Conservation (phyloP, 2,329 filamentous ascomycete genomes). For the Clarireedia hainanense region DNA sequence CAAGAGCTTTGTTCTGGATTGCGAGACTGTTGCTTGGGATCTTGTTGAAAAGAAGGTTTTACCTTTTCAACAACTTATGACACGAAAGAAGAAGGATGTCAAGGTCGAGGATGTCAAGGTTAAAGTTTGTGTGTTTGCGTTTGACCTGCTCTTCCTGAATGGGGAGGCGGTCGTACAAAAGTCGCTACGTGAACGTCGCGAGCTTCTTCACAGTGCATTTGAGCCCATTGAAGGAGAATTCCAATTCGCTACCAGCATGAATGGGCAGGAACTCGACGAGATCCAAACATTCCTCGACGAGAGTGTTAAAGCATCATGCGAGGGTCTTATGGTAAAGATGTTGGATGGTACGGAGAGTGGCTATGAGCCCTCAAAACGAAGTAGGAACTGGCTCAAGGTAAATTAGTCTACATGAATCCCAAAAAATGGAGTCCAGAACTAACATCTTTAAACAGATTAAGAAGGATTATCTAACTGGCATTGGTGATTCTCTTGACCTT, state of each 20-base stretch:
- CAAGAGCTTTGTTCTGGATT: conserved; percentile 95
- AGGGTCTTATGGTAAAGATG: conserved; percentile 99
- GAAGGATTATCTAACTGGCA: conserved; percentile 91
- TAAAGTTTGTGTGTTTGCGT: conserved; percentile 95
- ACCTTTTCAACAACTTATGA: conserved; percentile 98
- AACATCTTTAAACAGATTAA: conserved; percentile 59
- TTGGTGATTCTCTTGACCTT: conserved; percentile 92
- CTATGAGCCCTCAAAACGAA: conserved; percentile 93
- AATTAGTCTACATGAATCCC: conserved; percentile 11
- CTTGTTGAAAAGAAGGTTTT: conserved; percentile 89
- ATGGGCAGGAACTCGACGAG: conserved; percentile 84
- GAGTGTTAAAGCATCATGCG: conserved; percentile 89
- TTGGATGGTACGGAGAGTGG: conserved; percentile 84
- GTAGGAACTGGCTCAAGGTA: conserved; percentile 97
- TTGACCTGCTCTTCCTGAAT: conserved; percentile 89
- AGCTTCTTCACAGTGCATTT: conserved; percentile 68
- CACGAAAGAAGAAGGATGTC: conserved; percentile 93
- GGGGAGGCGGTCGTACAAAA: conserved; percentile 85
- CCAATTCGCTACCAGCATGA: conserved; percentile 75
- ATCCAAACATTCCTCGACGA: conserved; percentile 92
- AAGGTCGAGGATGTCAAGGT: conserved; percentile 92
- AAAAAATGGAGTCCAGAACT: background rate
- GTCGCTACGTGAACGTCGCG: conserved; percentile 73
- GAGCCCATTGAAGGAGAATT: conserved; percentile 80
- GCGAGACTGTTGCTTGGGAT: conserved; percentile 97